Conservation (phyloP, 306 rosid genomes). For the Acacia acuminata region DNA sequence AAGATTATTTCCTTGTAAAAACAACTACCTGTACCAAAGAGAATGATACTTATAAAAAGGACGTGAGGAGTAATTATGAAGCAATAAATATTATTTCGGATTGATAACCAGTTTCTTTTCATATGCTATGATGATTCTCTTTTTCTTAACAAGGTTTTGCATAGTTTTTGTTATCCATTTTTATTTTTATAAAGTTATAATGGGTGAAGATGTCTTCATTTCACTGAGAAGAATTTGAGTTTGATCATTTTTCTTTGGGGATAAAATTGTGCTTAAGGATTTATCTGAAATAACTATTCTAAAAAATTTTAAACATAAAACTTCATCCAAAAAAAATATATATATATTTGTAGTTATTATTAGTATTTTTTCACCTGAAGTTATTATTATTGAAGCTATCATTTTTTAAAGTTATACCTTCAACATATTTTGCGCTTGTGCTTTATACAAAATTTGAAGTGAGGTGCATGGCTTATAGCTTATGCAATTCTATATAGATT, state of each 20-base stretch:
- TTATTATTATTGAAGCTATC: background rate
- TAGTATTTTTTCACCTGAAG: too few relatives aligned
- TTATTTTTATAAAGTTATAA: too few relatives aligned
- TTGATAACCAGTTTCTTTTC: background rate
- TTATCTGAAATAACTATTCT: background rate
- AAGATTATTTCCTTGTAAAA: too few relatives aligned
- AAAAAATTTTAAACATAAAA: too few relatives aligned
- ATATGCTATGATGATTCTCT: background rate
- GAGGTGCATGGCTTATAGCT: background rate
- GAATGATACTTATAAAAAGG: too few relatives aligned
- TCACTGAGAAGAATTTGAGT: background rate
- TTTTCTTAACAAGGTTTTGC: background rate
- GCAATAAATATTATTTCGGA: background rate
- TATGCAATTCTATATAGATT: background rate
- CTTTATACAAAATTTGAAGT: background rate
- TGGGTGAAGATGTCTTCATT: background rate
- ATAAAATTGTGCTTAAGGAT: background rate
- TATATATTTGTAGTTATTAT: too few relatives aligned
- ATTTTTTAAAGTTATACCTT: background rate
- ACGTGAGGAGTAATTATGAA: background rate
- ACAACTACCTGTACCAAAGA: too few relatives aligned
- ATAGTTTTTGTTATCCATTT: background rate
- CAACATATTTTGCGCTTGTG: background rate
- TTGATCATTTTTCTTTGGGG: background rate
- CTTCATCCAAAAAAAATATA: too few relatives aligned